These are phyloP conservation scores for Lasiodiplodia theobromae DNA, from an alignment of 2,329 filamentous ascomycete genomes.

Conservation along the genomic window DNA sequence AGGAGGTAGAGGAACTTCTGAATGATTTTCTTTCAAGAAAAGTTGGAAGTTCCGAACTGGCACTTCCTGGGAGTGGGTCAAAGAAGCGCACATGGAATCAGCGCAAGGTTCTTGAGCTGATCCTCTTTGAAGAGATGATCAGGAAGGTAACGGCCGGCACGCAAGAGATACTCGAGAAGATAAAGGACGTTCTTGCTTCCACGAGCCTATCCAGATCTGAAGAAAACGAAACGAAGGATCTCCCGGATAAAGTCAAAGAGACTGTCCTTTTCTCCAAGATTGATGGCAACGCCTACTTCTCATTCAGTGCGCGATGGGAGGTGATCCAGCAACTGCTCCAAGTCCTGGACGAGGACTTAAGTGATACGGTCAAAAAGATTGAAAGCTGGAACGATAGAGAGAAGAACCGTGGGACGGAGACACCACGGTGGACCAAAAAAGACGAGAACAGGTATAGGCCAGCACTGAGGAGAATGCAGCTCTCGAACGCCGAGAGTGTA, in stretches of 20 bases:
- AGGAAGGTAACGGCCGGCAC: slow-evolving; percentile 11
- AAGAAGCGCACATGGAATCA: slow-evolving; percentile 36
- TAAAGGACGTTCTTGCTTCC: not conserved
- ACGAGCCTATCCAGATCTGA: not conserved
- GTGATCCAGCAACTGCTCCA: slow-evolving; percentile 34
- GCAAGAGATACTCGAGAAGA: not conserved
- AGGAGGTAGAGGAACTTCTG: too few relatives aligned
- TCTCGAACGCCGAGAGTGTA: slow-evolving; percentile 2
- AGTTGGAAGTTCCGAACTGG: not conserved
- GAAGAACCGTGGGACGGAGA: slow-evolving; percentile 36
- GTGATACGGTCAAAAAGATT: slow-evolving; percentile 32
- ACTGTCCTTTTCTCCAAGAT: not conserved
- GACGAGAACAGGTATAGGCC: slow-evolving; percentile 43
- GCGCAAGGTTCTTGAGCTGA: slow-evolving; percentile 40
- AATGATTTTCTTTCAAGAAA: too few relatives aligned
- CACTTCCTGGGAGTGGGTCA: not conserved
- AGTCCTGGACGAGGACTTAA: slow-evolving; percentile 34
- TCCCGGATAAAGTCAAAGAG: slow-evolving; percentile 27
- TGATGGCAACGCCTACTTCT: slow-evolving; percentile 20
- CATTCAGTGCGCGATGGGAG: slow-evolving; percentile 30
- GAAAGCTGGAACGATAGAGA: slow-evolving; percentile 39
- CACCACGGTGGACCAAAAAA: slow-evolving; percentile 42
- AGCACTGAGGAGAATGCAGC: slow-evolving; percentile 32
- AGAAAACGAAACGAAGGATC: not conserved
- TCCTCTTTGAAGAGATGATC: slow-evolving; percentile 36